Percentiles rank a stretch among this genome's conserved stretches.
Evolutionary conservation across 2,329 filamentous ascomycete genomes (phyloP).

Genomic region (Scedosporium boydii): DNA sequence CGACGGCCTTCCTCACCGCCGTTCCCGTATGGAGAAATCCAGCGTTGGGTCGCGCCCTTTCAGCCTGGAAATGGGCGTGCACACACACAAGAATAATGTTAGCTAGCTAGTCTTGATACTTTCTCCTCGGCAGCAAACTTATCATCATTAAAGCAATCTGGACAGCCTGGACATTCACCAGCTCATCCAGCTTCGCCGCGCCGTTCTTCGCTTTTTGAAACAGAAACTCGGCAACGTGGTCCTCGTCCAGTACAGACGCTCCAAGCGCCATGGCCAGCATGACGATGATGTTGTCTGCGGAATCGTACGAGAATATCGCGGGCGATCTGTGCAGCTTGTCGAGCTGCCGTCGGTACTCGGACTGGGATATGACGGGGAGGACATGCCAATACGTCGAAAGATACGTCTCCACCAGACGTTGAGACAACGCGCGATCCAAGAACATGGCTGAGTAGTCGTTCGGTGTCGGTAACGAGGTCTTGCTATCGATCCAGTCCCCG

Average conservation of each 20-base stretch:
- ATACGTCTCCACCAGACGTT: constrained; percentile 27
- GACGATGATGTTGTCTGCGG: constrained; percentile 24
- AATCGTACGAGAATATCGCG: constrained; percentile 21
- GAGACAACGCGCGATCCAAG: constrained; percentile 26
- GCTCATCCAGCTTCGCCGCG: constrained; percentile 26
- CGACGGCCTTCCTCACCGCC: constrained; percentile 30
- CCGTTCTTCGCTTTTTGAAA: constrained; percentile 32
- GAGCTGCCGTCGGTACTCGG: constrained; percentile 23
- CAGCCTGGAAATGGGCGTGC: constrained; percentile 32
- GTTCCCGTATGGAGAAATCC: constrained; percentile 28
- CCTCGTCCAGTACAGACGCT: constrained; percentile 26
- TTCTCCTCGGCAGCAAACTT: constrained; percentile 15
- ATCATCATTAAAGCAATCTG: constrained; percentile 34
- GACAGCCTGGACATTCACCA: constrained; percentile 32
- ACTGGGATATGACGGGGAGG: constrained; percentile 24
- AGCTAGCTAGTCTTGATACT: background rate
- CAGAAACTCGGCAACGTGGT: constrained; percentile 28
- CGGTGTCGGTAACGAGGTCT: constrained; percentile 16
- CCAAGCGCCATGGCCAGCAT: constrained; percentile 26
- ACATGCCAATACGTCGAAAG: constrained; percentile 29
- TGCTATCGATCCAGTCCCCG: constrained; percentile 25
- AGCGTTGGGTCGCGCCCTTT: constrained; percentile 32
- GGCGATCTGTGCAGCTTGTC: constrained; percentile 23
- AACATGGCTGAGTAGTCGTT: constrained; percentile 21
- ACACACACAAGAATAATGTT: background rate